These are phyloP conservation scores for Pyricularia sp. DNA, from an alignment of 2,329 filamentous ascomycete genomes.

Conservation along the genomic window DNA sequence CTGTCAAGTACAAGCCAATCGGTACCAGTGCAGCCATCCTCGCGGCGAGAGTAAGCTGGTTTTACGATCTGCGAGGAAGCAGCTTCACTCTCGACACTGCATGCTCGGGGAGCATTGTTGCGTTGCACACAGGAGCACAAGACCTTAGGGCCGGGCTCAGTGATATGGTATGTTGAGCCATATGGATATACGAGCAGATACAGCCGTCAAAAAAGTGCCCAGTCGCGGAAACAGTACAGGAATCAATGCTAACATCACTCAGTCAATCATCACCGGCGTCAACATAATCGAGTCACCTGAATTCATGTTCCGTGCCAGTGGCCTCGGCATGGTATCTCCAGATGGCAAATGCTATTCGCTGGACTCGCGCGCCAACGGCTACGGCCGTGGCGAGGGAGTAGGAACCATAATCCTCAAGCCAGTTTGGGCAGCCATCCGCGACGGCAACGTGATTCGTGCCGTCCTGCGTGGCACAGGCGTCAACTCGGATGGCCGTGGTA, in stretches of 20 bases:
- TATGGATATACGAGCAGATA: no score
- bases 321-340: constrained; percentile 12
- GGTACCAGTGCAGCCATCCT: constrained; percentile 12
- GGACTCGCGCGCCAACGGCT: constrained; percentile 32
- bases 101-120: constrained; percentile 9
- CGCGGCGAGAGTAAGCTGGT: constrained; percentile 13
- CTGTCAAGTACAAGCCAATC: constrained; percentile 14
- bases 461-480: constrained; percentile 22
- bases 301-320: background rate
- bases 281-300: constrained; percentile 19
- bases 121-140: constrained; percentile 20
- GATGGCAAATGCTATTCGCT: constrained; percentile 20
- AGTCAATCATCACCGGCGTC: constrained; percentile 18
- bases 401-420: constrained; percentile 31
- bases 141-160: constrained; percentile 15
- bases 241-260: background rate
- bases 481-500: constrained; percentile 27
- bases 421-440: constrained; percentile 28
- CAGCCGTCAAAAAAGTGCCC: background rate
- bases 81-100: constrained; percentile 10
- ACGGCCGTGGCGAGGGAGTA: constrained; percentile 34
- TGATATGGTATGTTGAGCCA: constrained; percentile 8
- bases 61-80: constrained; percentile 11
- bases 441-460: constrained; percentile 27
- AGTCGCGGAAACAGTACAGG: no score